Evolutionary conservation across 345 rosid species (phyloP), one percentile per base, ranked within the genome.

Genomic region (Moricandia moricandioides): DNA sequence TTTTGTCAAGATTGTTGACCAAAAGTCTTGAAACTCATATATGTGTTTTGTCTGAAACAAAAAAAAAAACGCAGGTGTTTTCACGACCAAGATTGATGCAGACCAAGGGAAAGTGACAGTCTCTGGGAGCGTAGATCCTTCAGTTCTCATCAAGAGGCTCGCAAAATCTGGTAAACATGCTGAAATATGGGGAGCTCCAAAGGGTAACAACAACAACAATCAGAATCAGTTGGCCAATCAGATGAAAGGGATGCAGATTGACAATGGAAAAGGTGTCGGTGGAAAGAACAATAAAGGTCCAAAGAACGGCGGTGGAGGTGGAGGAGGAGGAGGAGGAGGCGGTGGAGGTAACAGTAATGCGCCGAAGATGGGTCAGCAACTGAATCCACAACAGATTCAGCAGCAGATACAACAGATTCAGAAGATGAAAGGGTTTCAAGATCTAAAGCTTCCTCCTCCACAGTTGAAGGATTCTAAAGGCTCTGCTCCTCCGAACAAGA

Each of bases 111-210:
- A 86, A 86, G 98, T 91, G 49, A 88, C 93, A 0, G 95, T 94
- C 0, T 81, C 90, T 7, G 97, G 97, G 37, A 91, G 79, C 59
- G 85, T 87, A 66, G 88, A 85, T 84, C 95, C 96, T 4, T 59
- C 64, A 0, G 59, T 86, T 10, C 90, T 94, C 40, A 88, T 94
- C 75, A 94, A 90, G 86, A 91, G 88, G 85, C 97, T 94, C 24
- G 83, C 88, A 8, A 91, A 94, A 84, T 85, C 93, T 60, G 98
- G 98, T 31, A 94, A 94, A 80, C 91, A 87, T 85, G 97, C 96
- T 21, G 98, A 91, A 83, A 67, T 90, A 29, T 91, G 97, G 96
- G 96, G 89, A 2, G 83, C 88, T 29, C 83, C 84, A 60, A 91
- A 89, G 79, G 65, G 80, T 65, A 86, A 82, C 80, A 85, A 79